A percentile compares a stretch with the other conserved stretches of the same genome.
Evolutionary conservation across 2,329 filamentous ascomycete genomes (phyloP).

Genomic region (Rutstroemia sydowiana): DNA sequence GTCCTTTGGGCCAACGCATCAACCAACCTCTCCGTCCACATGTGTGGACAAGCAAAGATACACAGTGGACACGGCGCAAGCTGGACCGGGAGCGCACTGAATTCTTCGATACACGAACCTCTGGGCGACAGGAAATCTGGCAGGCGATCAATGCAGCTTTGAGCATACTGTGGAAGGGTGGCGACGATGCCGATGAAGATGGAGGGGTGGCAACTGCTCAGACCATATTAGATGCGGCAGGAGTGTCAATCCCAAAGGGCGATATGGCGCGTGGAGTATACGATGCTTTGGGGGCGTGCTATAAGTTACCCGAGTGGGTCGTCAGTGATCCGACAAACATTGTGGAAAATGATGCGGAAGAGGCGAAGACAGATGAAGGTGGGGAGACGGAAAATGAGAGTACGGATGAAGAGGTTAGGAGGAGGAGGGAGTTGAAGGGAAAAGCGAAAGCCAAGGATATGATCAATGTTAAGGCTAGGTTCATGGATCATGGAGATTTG

Average conservation of each 20-base stretch:
- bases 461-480: slow-evolving; percentile 21
- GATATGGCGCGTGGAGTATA: slow-evolving; percentile 58
- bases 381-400: slow-evolving; percentile 21
- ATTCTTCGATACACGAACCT: slow-evolving; percentile 87
- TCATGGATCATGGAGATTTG: slow-evolving; percentile 48
- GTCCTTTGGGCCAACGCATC: slow-evolving; percentile 56
- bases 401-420: slow-evolving; percentile 35
- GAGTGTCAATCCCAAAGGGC: slow-evolving; percentile 66
- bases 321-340: slow-evolving; percentile 44
- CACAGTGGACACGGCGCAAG: slow-evolving; percentile 61
- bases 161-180: slow-evolving; percentile 52
- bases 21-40: slow-evolving; percentile 62
- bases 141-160: slow-evolving; percentile 62
- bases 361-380: slow-evolving; percentile 21
- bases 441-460: slow-evolving; percentile 25
- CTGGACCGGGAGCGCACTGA: slow-evolving; percentile 66
- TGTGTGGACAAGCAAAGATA: slow-evolving; percentile 55
- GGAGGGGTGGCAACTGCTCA: slow-evolving; percentile 60
- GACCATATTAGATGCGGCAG: slow-evolving; percentile 70
- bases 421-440: slow-evolving; percentile 42
- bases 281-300: slow-evolving; percentile 62
- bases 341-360: slow-evolving; percentile 26
- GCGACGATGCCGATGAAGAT: slow-evolving; percentile 33
- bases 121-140: slow-evolving; percentile 74
- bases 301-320: slow-evolving; percentile 60